Percentiles rank a stretch among this genome's conserved stretches.
phyloP scores from a whole-genome alignment of 768 basidiomycete species.

The Tubosaeta sp. region DNA sequence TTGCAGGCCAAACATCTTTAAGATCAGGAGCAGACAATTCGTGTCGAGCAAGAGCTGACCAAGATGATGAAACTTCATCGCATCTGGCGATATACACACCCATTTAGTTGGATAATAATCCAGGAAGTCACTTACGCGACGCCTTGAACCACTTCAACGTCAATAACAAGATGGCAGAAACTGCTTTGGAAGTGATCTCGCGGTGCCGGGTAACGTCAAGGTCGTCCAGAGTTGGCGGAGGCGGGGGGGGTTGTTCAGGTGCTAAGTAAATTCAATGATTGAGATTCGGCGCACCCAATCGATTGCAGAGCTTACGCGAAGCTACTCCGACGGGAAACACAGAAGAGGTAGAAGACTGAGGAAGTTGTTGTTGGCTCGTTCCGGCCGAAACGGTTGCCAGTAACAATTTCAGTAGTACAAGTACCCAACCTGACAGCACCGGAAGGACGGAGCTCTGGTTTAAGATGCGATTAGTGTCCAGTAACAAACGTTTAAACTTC shows the following conservation, averaged over 20 bases:
- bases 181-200: constrained; percentile 95
- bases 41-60: constrained; percentile 95
- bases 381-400: constrained; percentile 90
- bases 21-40: constrained; percentile 85
- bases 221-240: constrained; percentile 81
- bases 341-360: constrained; percentile 63
- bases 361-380: constrained; percentile 48
- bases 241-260: constrained; percentile 56
- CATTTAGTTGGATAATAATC: not conserved
- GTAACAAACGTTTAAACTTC: not conserved
- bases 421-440: constrained; percentile 82
- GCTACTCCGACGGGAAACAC: constrained; percentile 68
- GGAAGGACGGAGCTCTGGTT: constrained; percentile 77
- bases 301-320: constrained; percentile 46
- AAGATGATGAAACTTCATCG: constrained; percentile 98
- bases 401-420: constrained; percentile 88
- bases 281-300: not conserved
- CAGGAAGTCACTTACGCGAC: constrained; percentile 64
- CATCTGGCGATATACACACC: constrained; percentile 50
- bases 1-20: constrained; percentile 98
- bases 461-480: not conserved
- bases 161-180: constrained; percentile 88
- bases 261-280: constrained; percentile 33
- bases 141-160: constrained; percentile 98
- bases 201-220: constrained; percentile 92